Evolutionary conservation across 495 filamentous ascomycete species (phyloP), one percentile per base, ranked within the genome.

Genomic region (Penicillium robsamsonii): DNA sequence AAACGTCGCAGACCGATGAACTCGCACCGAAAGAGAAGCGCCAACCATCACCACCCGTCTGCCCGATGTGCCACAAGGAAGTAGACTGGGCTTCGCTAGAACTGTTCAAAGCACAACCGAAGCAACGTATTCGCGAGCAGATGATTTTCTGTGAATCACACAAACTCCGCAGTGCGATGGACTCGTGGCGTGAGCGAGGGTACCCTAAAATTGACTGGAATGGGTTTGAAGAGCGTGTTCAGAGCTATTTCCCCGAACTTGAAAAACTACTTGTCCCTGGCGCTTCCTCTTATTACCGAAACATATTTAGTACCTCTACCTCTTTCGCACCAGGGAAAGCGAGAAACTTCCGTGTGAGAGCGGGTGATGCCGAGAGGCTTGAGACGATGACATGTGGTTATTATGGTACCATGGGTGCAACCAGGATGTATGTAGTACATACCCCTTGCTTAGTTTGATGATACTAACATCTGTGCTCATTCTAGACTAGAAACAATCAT

Each of bases 171-270:
- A 75, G 80, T 4, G 88, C 90, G 9, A 63, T 77, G 50, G 66
- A 77, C 4, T 73, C 83, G 48, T 96, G 91, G 86, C 60, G 59
- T 13, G 62, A 75, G 11, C 81, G 78, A 38, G 83, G 84, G 2
- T 97, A 95, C 69, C 94, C 93, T 2, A 67, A 74, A 0, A 92
- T 97, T 59, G 70, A 92, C 57, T 97, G 93, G 93, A 65, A 71
- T 1, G 62, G 56, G 3, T 79, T 97, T 30, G 78, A 84, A n/a
- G 56, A 64, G n/a, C 81, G 92, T 22, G 79, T 95, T 11, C 62
- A 72, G 18, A 58, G 65, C n/a, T 79, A 88, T 60, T 76, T 84
- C 42, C 45, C 63, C 0, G 74, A 77, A 25, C 64, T 97, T 2
- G 74, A 79, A 31, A 69, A 67, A 22, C 70, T 96, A 17, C 68